Evolutionary conservation across 306 rosid species (phyloP).

Genomic region (Ochetophila trinervis): DNA sequence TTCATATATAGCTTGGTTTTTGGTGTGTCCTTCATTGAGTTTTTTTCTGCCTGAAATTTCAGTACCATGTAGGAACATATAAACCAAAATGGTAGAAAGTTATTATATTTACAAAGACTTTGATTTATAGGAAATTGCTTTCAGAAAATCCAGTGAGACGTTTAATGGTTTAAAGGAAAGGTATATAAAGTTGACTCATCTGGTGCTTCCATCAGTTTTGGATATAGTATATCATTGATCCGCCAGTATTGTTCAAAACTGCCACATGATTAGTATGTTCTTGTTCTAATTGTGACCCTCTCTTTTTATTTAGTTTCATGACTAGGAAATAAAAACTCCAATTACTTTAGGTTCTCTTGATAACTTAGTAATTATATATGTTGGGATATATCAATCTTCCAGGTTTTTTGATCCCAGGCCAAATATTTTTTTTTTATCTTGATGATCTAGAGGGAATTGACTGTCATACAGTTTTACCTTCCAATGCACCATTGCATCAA

Average conservation of each 20-base stretch:
- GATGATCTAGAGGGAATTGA: constrained; percentile 72
- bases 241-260: constrained; percentile 85
- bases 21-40: too few species aligned
- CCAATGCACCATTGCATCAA: constrained; percentile 74
- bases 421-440: constrained; percentile 50
- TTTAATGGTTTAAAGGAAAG: constrained; percentile 52
- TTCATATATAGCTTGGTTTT: too few species aligned
- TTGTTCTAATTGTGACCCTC: constrained; percentile 20
- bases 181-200: constrained; percentile 62
- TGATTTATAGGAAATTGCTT: constrained; percentile 60
- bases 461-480: constrained; percentile 68
- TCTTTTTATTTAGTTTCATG: constrained; percentile 9
- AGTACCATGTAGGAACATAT: too few species aligned
- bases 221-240: constrained; percentile 69
- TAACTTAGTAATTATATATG: constrained; percentile 16
- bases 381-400: constrained; percentile 28
- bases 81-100: too few species aligned
- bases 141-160: constrained; percentile 57
- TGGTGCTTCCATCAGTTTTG: constrained; percentile 79
- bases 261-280: constrained; percentile 85
- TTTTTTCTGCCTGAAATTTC: too few species aligned
- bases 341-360: constrained; percentile 19
- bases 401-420: constrained; percentile 92
- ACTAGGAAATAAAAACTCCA: constrained; percentile 17
- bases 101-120: too few species aligned